Percentiles rank a stretch among this genome's conserved stretches.
Evolutionary conservation across 1,139 yeast species (phyloP).

Genomic region (Yamadazyma kanchanaburiensis): DNA sequence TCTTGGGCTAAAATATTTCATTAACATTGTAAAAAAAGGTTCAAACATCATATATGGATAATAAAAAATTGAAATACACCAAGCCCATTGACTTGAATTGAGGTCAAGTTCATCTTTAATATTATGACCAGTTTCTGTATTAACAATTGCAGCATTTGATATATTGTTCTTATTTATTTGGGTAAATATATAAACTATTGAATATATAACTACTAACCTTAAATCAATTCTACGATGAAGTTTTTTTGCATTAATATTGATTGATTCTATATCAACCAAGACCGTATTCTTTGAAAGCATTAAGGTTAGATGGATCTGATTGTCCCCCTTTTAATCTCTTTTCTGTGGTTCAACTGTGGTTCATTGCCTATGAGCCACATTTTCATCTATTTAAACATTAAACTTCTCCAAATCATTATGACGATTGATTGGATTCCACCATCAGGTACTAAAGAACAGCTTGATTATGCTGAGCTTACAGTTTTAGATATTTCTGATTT

Average conservation of each 20-base stretch:
- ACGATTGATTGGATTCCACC: conserved; percentile 22
- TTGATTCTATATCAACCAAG: too few species aligned
- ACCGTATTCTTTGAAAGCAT: too few species aligned
- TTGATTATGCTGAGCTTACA: conserved; percentile 32
- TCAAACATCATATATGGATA: conserved; percentile 11
- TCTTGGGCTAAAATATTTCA: conserved; percentile 11
- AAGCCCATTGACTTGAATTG: conserved; percentile 15
- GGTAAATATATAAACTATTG: conserved; percentile 12
- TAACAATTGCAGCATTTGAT: conserved; percentile 14
- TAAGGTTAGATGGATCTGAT: too few species aligned
- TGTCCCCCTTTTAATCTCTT: too few species aligned
- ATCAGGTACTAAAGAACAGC: conserved; percentile 19
- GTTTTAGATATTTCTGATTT: conserved; percentile 24
- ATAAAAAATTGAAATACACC: conserved; percentile 13
- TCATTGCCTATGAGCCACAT: not conserved
- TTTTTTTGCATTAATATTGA: conserved; percentile 2
- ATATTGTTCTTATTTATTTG: conserved; percentile 14
- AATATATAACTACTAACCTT: conserved; percentile 11
- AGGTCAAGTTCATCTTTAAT: conserved; percentile 12
- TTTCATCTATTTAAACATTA: not conserved
- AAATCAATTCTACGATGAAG: conserved; percentile 11
- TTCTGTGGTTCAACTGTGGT: too few species aligned
- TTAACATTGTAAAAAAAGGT: conserved; percentile 6
- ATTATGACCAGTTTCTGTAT: conserved; percentile 13
- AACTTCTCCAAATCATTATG: conserved; percentile 4